Percentiles rank a stretch among this genome's conserved stretches.
Evolutionary conservation across 176 grass and related monocot species (phyloP).

Genomic region (Carex littledalei): DNA sequence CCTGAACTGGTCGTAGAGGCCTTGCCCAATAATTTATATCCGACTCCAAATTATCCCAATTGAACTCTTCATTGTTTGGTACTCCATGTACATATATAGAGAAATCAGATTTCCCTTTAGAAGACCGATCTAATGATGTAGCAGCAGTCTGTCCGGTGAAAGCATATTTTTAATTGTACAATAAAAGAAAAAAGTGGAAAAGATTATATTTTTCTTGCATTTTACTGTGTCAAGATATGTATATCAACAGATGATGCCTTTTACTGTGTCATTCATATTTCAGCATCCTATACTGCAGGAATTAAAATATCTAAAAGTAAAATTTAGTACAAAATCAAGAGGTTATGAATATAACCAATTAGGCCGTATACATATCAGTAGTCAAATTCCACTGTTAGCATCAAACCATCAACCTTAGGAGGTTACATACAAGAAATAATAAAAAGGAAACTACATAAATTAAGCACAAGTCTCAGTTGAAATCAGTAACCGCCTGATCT

Average conservation of each 20-base stretch:
- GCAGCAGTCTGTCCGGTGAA: background rate
- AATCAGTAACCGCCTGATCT: background rate
- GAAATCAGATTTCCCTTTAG: constrained; percentile 18
- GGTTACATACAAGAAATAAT: background rate
- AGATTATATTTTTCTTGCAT: background rate
- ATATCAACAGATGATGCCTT: background rate
- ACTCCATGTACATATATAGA: constrained; percentile 14
- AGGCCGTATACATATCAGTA: background rate
- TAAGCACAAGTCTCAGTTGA: background rate
- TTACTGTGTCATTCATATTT: background rate
- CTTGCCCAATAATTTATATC: constrained; percentile 90
- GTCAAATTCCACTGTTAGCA: background rate
- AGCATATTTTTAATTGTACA: background rate
- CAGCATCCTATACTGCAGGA: background rate
- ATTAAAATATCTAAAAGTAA: background rate
- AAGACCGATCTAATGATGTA: constrained; percentile 8
- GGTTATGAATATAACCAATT: background rate
- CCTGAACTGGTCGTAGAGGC: constrained; percentile 79
- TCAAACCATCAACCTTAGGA: background rate
- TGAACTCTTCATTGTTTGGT: constrained; percentile 32
- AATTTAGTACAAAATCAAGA: background rate
- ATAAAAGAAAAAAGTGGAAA: background rate
- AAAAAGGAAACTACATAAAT: background rate
- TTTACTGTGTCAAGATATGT: background rate
- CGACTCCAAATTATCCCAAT: constrained; percentile 72